These are phyloP conservation scores for Mortierella sp. DNA, from an alignment of 371 early-diverging fungal species.

Conservation along the genomic window DNA sequence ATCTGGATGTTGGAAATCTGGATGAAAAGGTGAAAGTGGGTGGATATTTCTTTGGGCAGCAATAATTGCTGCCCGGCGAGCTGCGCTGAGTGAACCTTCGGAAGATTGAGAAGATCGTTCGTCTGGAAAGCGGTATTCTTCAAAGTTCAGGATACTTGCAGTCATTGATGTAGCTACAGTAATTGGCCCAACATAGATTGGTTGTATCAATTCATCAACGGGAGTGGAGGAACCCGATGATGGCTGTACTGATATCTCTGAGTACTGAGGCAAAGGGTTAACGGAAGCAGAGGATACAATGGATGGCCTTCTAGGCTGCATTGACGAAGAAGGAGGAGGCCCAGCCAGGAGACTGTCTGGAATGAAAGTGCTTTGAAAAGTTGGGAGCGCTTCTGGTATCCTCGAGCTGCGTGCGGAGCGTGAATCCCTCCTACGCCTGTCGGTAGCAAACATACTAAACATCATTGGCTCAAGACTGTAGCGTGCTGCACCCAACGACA, in stretches of 20 bases:
- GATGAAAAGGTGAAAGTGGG: conserved; percentile 47
- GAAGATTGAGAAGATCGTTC: conserved; percentile 6
- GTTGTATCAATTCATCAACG: background rate
- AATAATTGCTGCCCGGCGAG: background rate
- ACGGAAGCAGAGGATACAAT: conserved; percentile 15
- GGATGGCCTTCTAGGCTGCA: conserved; percentile 3
- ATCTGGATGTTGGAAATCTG: conserved; percentile 41
- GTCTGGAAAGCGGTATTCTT: conserved; percentile 46
- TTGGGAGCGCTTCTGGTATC: conserved; percentile 6
- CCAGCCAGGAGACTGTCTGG: conserved; percentile 37
- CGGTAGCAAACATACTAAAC: background rate
- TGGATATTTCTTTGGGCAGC: conserved; percentile 25
- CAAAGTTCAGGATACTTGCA: conserved; percentile 6
- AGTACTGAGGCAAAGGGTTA: background rate
- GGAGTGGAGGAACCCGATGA: background rate
- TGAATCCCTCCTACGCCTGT: background rate
- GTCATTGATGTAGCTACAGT: background rate
- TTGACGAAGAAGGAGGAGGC: conserved; percentile 26
- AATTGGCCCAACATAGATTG: background rate
- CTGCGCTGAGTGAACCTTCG: background rate
- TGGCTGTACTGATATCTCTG: background rate
- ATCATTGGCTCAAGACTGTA: conserved; percentile 6
- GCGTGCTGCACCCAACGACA: conserved; percentile 12
- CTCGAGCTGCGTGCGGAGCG: background rate
- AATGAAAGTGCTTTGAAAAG: conserved; percentile 27